Conservation (phyloP, 208 protist species). For the Phytomonas francai region DNA sequence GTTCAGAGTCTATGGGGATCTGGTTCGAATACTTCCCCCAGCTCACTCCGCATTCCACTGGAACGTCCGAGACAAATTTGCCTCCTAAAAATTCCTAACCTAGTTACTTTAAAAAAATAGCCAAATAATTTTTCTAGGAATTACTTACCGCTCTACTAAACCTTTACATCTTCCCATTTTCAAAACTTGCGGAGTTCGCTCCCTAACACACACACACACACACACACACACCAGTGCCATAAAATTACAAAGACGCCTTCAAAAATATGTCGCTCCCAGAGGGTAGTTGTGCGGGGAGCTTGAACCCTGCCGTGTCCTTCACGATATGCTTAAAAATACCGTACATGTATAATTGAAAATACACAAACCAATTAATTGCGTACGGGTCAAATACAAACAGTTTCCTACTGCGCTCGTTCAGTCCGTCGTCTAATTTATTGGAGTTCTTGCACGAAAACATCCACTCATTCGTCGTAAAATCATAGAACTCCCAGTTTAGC, state of each 20-base stretch:
- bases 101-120: too few relatives aligned
- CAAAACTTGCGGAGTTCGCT: too few relatives aligned
- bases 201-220: too few relatives aligned
- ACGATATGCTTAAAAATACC: slow-evolving; percentile 72
- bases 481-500: slow-evolving; percentile 57
- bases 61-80: too few relatives aligned
- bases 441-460: slow-evolving; percentile 38
- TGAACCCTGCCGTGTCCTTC: slow-evolving; percentile 30
- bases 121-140: too few relatives aligned
- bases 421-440: slow-evolving; percentile 33
- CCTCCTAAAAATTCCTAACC: too few relatives aligned
- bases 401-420: slow-evolving; percentile 28
- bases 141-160: too few relatives aligned
- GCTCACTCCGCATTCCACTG: too few relatives aligned
- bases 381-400: slow-evolving; percentile 54
- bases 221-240: too few relatives aligned
- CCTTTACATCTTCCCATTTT: too few relatives aligned
- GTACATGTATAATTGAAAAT: slow-evolving; percentile 59
- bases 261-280: slow-evolving; percentile 39
- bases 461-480: slow-evolving; percentile 60
- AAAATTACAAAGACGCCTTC: slow-evolving; percentile 32
- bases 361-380: slow-evolving; percentile 65
- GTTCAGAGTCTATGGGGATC: too few relatives aligned
- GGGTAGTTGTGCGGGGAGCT: slow-evolving; percentile 22
- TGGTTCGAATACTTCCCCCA: too few relatives aligned